A percentile compares a stretch with the other conserved stretches of the same genome.
These are phyloP conservation scores for Fibroporia radiculosa DNA, from an alignment of 768 basidiomycete genomes.

Conservation along the genomic window DNA sequence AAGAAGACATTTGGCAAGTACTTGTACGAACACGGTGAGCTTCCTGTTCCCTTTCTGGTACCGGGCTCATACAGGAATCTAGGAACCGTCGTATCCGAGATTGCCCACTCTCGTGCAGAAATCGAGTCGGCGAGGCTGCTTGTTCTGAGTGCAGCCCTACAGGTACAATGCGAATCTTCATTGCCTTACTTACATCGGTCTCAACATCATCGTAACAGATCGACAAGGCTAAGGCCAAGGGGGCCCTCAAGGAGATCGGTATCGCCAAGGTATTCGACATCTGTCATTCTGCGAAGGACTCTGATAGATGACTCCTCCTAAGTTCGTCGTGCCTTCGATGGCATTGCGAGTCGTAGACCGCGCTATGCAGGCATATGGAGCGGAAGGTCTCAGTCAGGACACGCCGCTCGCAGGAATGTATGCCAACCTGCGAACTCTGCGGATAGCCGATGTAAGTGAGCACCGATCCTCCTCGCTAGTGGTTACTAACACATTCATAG, in stretches of 20 bases:
- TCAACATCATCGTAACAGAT: slow-evolving; percentile 44
- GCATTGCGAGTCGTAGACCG: slow-evolving; percentile 85
- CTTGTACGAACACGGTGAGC: slow-evolving; percentile 81
- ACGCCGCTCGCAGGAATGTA: slow-evolving; percentile 71
- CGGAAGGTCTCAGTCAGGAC: slow-evolving; percentile 94
- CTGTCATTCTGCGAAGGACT: neutral
- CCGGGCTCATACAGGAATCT: neutral
- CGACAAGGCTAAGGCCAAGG: slow-evolving; percentile 86
- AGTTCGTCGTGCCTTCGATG: slow-evolving; percentile 95
- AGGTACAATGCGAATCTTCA: slow-evolving; percentile 47
- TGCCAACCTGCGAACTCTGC: slow-evolving; percentile 78
- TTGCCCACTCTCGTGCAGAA: slow-evolving; percentile 88
- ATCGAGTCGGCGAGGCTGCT: slow-evolving; percentile 84
- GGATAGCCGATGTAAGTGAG: slow-evolving; percentile 71
- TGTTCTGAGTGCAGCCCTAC: slow-evolving; percentile 86
- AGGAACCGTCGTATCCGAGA: slow-evolving; percentile 87
- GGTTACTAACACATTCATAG: slow-evolving; percentile 26
- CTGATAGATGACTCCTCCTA: neutral
- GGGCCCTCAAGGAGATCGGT: slow-evolving; percentile 94
- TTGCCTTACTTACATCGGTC: too few relatives aligned
- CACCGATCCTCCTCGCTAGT: neutral
- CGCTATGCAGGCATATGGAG: slow-evolving; percentile 93
- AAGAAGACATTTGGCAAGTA: slow-evolving; percentile 93
- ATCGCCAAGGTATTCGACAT: slow-evolving; percentile 94
- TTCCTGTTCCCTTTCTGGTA: neutral